Evolutionary conservation across 495 filamentous ascomycete genomes (phyloP).

Genomic region (Aspergillus baeticus): DNA sequence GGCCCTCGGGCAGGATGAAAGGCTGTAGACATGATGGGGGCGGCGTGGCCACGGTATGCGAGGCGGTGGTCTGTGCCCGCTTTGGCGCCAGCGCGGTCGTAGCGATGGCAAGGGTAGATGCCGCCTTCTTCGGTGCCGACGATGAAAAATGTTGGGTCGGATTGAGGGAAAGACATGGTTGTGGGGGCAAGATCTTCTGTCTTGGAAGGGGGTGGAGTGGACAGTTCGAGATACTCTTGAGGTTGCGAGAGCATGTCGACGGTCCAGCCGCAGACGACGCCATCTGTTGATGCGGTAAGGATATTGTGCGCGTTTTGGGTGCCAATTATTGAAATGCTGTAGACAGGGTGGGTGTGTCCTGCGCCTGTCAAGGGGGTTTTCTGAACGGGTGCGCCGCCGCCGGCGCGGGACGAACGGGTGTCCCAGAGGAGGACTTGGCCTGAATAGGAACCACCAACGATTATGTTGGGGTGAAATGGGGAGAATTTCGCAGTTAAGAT

Average conservation of each 20-base stretch:
- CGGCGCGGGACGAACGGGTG: constrained; percentile 63
- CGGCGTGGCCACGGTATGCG: constrained; percentile 81
- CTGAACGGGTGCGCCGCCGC: constrained; percentile 83
- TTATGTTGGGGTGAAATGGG: constrained; percentile 92
- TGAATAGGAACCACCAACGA: constrained; percentile 91
- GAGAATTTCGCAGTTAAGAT: constrained; percentile 95
- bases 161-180: constrained; percentile 93
- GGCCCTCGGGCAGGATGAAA: constrained; percentile 91
- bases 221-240: constrained; percentile 85
- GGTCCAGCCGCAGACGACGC: constrained; percentile 93
- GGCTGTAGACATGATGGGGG: constrained; percentile 91
- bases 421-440: constrained; percentile 99
- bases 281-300: constrained; percentile 92
- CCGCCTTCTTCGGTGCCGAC: constrained; percentile 94
- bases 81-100: constrained; percentile 94
- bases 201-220: constrained; percentile 81
- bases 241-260: constrained; percentile 96
- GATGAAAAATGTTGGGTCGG: constrained; percentile 96
- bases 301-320: constrained; percentile 99
- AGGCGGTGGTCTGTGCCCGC: constrained; percentile 87
- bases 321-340: constrained; percentile 90
- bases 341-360: constrained; percentile 95
- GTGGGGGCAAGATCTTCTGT: constrained; percentile 94
- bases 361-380: constrained; percentile 90
- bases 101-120: constrained; percentile 94